Evolutionary conservation across 1,284 basidiomycete genomes (phyloP), one percentile per base, ranked within the genome.

Genomic region (Cutaneotrichosporon sp.): DNA sequence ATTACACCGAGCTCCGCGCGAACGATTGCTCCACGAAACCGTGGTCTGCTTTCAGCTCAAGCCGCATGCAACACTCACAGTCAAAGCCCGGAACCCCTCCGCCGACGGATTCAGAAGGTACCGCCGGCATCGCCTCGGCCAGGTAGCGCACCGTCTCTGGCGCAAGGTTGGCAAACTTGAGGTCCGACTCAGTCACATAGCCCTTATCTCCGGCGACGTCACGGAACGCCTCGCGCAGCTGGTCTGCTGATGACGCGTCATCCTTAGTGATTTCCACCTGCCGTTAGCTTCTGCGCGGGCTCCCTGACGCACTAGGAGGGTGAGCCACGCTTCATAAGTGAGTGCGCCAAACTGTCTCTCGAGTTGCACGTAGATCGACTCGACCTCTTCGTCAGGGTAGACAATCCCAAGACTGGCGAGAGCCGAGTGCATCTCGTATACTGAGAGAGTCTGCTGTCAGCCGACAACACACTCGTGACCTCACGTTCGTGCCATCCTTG

Each of bases 331-430:
- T 70, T 97, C 90, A 68, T 90, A 97, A 0, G 85, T 89, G 32
- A 97, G 84, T 26, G 87, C 86, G 25, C 91, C 92, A 67, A 92
- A 94, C 49, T 87, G 85, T 51, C 82, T 79, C 38, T 85, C 79
- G n/a, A 96, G 80, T 65, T 93, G 65, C 49, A 84, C 81, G 62
- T 88, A 91, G 52, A 97, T 90, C 48, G 82, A 82, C 57, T 87
- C 83, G 74, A 94, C 83, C 65, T 96, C 91, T 46, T 90, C 86
- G 60, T 93, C 90, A 17, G 88, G 87, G 70, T 92, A 97, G 19
- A 93, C 87, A 54, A 98, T 90, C 1, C 94, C 93, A 42, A 97
- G 78, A 75, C 89, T 92, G 2, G 94, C 93, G 17, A 98, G 79
- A 0, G 94, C 94, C 12, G 90, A 90, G 16, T 86, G 84, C 80